These are phyloP conservation scores for Acacia melanoxylon DNA, from an alignment of 306 rosid genomes.

Conservation along the genomic window DNA sequence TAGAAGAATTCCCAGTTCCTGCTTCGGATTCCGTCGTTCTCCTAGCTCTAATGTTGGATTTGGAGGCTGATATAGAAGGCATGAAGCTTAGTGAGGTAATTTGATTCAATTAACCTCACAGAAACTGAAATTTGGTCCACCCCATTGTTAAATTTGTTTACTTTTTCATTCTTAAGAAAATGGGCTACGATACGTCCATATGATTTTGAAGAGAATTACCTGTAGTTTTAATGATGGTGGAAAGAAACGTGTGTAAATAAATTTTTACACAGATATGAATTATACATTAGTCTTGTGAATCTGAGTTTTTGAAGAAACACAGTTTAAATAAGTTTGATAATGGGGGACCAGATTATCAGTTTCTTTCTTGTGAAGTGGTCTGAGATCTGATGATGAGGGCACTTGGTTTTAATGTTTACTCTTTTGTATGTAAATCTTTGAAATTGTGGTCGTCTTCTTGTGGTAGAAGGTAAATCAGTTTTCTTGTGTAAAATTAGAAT, in stretches of 20 bases:
- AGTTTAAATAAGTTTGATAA: not conserved
- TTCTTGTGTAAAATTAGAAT: constrained; percentile 10
- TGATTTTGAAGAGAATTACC: not conserved
- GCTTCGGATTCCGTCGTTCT: constrained; percentile 50
- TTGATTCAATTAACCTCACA: not conserved
- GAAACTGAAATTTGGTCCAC: not conserved
- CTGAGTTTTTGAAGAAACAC: not conserved
- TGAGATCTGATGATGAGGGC: not conserved
- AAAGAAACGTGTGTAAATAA: not conserved
- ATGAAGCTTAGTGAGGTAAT: not conserved
- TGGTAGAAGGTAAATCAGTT: constrained; percentile 8
- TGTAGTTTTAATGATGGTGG: not conserved
- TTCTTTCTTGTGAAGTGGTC: not conserved
- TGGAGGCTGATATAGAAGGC: constrained; percentile 21
- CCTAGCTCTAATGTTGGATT: constrained; percentile 9
- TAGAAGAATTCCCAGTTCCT: constrained; percentile 55
- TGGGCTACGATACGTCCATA: not conserved
- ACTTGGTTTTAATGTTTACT: not conserved
- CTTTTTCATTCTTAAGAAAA: not conserved
- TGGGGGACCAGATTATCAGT: not conserved
- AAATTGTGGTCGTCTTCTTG: not conserved
- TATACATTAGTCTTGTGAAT: not conserved
- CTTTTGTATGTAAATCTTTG: not conserved
- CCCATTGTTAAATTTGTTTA: not conserved
- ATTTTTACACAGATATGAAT: not conserved